phyloP scores from a whole-genome alignment of 1,284 basidiomycete genomes.

The Lignosus rhinocerotis region DNA sequence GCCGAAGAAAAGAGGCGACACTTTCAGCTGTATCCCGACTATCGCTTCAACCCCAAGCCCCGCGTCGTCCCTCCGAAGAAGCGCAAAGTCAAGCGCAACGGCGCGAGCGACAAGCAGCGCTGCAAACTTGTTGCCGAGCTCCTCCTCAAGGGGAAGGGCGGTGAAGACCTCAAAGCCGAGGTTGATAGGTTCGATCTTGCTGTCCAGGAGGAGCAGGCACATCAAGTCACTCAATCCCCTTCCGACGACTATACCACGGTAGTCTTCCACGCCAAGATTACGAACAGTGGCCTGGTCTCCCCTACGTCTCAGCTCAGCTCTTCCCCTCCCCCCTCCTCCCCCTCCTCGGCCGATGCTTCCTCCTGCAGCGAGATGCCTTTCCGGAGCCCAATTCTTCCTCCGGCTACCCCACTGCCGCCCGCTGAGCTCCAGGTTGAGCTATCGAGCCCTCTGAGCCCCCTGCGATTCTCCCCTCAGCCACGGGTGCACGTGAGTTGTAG shows the following conservation, averaged over 20 bases:
- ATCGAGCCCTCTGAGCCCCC: neutral
- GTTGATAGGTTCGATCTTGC: constrained; percentile 14
- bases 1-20: constrained; percentile 51
- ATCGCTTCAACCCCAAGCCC: constrained; percentile 43
- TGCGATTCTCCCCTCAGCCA: neutral
- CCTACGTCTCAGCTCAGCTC: neutral
- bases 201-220: neutral
- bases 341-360: neutral
- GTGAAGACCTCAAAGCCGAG: constrained; percentile 15
- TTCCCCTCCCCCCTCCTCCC: neutral
- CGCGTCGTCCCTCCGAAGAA: constrained; percentile 21
- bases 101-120: constrained; percentile 20
- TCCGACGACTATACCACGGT: constrained; percentile 13
- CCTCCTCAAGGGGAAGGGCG: constrained; percentile 12
- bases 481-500: neutral
- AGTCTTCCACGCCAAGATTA: constrained; percentile 18
- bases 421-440: constrained; percentile 1
- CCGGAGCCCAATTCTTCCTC: constrained; percentile 16
- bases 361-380: constrained; percentile 6
- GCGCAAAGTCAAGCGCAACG: constrained; percentile 30
- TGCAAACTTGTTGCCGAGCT: constrained; percentile 21
- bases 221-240: neutral
- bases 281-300: constrained; percentile 4
- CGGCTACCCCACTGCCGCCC: neutral
- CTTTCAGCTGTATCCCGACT: constrained; percentile 44